Evolutionary conservation across 768 basidiomycete species (phyloP), one percentile per base, ranked within the genome.

Genomic region (Boletus rex-veris): DNA sequence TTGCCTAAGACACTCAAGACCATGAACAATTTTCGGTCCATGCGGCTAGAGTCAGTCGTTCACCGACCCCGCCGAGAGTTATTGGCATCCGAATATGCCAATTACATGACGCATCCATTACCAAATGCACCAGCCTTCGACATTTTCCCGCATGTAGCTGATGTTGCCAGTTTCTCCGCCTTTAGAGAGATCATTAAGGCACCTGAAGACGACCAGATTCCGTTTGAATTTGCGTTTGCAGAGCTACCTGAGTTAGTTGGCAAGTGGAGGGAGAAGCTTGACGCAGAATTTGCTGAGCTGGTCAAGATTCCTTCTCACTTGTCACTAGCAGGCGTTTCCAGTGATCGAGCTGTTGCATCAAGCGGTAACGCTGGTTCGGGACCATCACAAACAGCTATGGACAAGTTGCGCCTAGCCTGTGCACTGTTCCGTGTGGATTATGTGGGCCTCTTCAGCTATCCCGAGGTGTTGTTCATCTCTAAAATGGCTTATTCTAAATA

Each of bases 341-440:
- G 12, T n/a, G 15, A 21, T n/a, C 8, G 26, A 3, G 42, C 0
- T 3, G 28, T 4, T 30, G 8, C 18, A 9, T 38, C 44, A 14
- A 15, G 11, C 10, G 16, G 36, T 14, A n/a, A n/a, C 8, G 19
- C 8, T 21, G 3, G 6, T 8, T 7, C 24, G 4, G 43, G 15
- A 19, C 8, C 55, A n/a, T 18, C 33, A 7, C 30, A 21, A 33
- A 15, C 19, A 6, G 9, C 14, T 5, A 15, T 7, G 5, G 33
- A 42, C 38, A 59, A 31, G 39, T n/a, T 59, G 24, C 36, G 15
- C 10, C 36, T 60, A 3, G 58, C 59, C 12, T 53, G 56, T 40
- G 58, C 51, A 14, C 9, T 53, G 19, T 59, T 59, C 33, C 2
- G 12, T 7, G 30, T 9, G 16, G 16, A 9, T 3, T 0, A 0